These are phyloP conservation scores for Lasiosphaeria miniovina DNA, from an alignment of 495 filamentous ascomycete species.

Conservation along the genomic window DNA sequence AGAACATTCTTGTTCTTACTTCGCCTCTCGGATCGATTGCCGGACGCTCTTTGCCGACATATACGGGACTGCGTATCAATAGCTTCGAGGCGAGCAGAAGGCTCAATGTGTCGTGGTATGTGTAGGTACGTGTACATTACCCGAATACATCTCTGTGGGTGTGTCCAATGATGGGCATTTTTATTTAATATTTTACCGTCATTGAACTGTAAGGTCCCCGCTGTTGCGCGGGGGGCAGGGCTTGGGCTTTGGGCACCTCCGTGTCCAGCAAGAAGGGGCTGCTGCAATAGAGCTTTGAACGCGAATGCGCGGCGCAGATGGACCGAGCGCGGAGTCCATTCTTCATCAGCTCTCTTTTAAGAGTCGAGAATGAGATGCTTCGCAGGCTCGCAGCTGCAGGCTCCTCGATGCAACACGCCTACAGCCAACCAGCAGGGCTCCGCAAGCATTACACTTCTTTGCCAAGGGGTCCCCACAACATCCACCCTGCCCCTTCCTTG, in stretches of 20 bases:
- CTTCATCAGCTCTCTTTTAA: neutral
- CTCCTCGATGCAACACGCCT: neutral
- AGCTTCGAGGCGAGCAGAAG: neutral
- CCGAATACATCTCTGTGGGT: neutral
- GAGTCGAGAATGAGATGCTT: neutral
- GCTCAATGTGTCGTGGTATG: neutral
- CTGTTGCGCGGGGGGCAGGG: neutral
- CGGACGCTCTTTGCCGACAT: no score
- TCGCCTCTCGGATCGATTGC: no score
- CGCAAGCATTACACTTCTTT: neutral
- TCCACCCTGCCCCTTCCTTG: neutral
- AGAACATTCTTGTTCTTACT: no score
- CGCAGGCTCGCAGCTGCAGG: neutral
- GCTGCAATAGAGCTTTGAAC: no score
- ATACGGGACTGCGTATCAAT: no score
- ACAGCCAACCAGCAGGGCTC: no score
- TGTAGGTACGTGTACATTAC: neutral
- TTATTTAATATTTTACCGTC: conserved; percentile 1
- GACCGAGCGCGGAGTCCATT: neutral
- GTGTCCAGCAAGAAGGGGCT: no score
- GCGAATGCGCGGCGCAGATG: neutral
- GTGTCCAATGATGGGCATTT: neutral
- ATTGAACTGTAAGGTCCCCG: neutral
- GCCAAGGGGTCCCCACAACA: conserved; percentile 7
- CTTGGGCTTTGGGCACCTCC: neutral